Evolutionary conservation across 1,284 basidiomycete genomes (phyloP).

Genomic region (Melampsora larici-populina): DNA sequence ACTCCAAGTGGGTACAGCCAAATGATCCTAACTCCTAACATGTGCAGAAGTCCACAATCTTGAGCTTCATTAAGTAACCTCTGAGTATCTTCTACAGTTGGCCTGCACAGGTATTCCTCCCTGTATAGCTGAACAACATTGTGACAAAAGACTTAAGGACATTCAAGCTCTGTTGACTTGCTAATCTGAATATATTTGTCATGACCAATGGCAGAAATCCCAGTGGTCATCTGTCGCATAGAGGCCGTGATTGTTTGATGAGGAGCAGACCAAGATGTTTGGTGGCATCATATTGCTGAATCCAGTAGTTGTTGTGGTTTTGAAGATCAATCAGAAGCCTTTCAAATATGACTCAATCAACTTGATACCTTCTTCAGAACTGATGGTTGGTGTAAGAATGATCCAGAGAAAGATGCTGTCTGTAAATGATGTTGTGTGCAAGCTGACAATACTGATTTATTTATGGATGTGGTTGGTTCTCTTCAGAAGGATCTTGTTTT

Average conservation of each 20-base stretch:
- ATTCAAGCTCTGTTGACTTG: neutral
- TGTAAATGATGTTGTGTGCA: neutral
- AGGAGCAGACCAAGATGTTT: neutral
- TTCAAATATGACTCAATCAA: too few species aligned
- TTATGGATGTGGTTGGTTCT: neutral
- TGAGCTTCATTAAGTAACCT: neutral
- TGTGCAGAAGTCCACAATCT: slow-evolving; percentile 9
- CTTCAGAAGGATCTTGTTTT: neutral
- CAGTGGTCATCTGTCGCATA: slow-evolving; percentile 1
- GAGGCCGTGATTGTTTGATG: slow-evolving; percentile 12
- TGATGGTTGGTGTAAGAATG: neutral
- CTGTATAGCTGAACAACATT: slow-evolving; percentile 4
- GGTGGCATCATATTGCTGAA: neutral
- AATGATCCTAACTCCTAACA: slow-evolving; percentile 14
- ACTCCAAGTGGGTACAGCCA: slow-evolving; percentile 15
- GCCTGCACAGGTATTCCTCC: slow-evolving; percentile 4
- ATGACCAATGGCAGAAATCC: neutral
- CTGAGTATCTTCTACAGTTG: neutral
- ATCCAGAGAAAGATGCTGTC: neutral
- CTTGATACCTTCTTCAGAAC: too few species aligned
- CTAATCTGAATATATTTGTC: slow-evolving; percentile 10
- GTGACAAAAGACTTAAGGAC: neutral
- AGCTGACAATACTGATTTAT: neutral
- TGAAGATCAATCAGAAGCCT: too few species aligned
- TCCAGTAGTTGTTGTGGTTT: too few species aligned